A percentile compares a stretch with the other conserved stretches of the same genome.
These are phyloP conservation scores for Rubus idaeus DNA, from an alignment of 306 rosid species.

Conservation along the genomic window DNA sequence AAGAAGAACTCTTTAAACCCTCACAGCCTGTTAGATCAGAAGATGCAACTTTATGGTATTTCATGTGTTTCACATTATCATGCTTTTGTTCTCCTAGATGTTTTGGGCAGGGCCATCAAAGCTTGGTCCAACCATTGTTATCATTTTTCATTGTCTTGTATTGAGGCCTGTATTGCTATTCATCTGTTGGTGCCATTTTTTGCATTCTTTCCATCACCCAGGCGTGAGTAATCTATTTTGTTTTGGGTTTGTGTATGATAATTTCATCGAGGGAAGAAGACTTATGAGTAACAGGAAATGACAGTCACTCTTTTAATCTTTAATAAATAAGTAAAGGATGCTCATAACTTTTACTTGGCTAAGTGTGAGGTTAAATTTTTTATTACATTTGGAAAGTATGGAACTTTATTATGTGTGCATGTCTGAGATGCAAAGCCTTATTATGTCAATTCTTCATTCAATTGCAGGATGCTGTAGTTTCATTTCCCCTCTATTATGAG, in stretches of 20 bases:
- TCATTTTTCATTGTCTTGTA: slow-evolving; percentile 4
- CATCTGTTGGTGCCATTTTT: slow-evolving; percentile 13
- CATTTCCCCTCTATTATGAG: slow-evolving; percentile 77
- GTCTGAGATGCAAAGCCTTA: background rate
- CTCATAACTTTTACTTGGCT: background rate
- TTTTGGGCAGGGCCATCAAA: background rate
- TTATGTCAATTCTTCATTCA: background rate
- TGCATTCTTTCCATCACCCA: slow-evolving; percentile 12
- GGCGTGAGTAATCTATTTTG: background rate
- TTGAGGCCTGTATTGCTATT: background rate
- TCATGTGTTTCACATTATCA: background rate
- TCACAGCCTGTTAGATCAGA: background rate
- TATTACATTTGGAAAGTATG: background rate
- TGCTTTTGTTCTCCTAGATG: background rate
- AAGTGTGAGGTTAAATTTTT: background rate
- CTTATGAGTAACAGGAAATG: background rate
- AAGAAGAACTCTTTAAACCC: background rate
- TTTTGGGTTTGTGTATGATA: background rate
- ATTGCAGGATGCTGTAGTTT: slow-evolving; percentile 65
- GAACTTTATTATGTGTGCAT: background rate
- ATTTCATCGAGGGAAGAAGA: background rate
- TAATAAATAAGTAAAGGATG: background rate
- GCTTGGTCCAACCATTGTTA: background rate
- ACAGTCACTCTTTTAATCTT: background rate
- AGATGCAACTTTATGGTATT: background rate